Conservation (phyloP, 768 basidiomycete genomes). For the Mycena venus region DNA sequence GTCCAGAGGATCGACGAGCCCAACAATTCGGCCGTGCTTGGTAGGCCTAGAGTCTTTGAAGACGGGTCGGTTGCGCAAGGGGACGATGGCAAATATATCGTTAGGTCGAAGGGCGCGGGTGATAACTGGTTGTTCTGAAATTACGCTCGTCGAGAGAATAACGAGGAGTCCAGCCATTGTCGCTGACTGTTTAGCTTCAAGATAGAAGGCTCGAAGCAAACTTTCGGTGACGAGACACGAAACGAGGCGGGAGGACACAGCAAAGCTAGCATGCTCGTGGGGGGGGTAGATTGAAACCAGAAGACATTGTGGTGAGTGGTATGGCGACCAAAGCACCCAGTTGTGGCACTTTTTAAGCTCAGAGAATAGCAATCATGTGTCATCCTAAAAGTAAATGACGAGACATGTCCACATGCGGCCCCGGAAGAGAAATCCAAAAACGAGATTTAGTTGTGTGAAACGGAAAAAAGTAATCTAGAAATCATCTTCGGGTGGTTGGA, state of each 20-base stretch:
- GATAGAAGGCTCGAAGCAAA: conserved; percentile 58
- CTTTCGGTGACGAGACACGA: conserved; percentile 65
- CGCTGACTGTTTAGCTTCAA: conserved; percentile 21
- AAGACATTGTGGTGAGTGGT: conserved; percentile 48
- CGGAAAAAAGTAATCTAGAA: conserved; percentile 10
- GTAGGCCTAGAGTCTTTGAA: conserved; percentile 45
- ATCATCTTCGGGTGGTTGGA: not conserved
- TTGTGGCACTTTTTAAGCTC: conserved; percentile 41
- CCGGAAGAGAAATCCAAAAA: conserved; percentile 32
- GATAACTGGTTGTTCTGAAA: conserved; percentile 48
- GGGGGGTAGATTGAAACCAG: conserved; percentile 52
- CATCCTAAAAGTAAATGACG: conserved; percentile 16
- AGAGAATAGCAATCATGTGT: conserved; percentile 31
- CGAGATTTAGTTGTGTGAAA: conserved; percentile 27
- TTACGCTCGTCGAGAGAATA: conserved; percentile 53
- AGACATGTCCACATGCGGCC: conserved; percentile 26
- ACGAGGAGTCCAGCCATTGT: conserved; percentile 51
- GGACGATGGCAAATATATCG: conserved; percentile 64
- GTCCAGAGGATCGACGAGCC: conserved; percentile 69
- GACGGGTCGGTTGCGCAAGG: conserved; percentile 61
- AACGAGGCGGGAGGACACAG: conserved; percentile 62
- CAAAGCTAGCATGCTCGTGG: conserved; percentile 55
- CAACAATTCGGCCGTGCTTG: conserved; percentile 56
- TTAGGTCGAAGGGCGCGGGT: conserved; percentile 48
- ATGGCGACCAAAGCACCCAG: conserved; percentile 1